Conservation (phyloP, 2,329 filamentous ascomycete genomes). For the Ceratocystis cubensis region DNA sequence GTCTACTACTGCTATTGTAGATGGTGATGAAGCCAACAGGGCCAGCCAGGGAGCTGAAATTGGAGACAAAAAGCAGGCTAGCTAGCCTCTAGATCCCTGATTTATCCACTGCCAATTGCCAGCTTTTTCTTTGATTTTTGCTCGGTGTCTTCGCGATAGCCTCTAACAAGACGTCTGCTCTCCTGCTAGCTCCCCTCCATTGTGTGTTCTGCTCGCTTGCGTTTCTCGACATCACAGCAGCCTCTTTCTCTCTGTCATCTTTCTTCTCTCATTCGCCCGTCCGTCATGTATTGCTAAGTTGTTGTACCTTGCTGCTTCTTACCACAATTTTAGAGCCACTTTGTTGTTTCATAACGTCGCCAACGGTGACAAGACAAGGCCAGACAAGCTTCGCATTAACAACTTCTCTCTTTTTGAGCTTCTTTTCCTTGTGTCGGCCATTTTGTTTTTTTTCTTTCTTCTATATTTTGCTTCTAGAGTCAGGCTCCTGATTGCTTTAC, state of each 20-base stretch:
- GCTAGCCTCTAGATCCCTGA: background rate
- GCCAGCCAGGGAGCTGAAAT: too few species aligned
- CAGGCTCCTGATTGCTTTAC: background rate
- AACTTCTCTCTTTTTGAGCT: background rate
- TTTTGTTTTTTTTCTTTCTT: background rate
- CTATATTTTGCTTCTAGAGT: background rate
- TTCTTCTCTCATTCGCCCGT: background rate
- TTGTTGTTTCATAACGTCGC: conserved; percentile 1
- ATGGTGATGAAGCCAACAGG: background rate
- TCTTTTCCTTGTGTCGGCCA: background rate
- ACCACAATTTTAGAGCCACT: conserved; percentile 1
- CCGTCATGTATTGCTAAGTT: conserved; percentile 1
- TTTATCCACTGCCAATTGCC: background rate
- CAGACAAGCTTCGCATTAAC: background rate
- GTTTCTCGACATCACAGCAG: too few species aligned
- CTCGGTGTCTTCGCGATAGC: too few species aligned
- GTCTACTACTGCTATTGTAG: background rate
- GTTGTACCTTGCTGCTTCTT: background rate
- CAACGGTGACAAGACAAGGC: background rate
- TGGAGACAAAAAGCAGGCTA: background rate
- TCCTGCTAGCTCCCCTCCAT: too few species aligned
- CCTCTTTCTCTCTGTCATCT: background rate
- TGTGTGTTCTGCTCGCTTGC: too few species aligned
- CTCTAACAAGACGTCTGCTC: too few species aligned
- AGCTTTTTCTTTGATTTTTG: conserved; percentile 3